Base-by-base conservation (phyloP, 768 basidiomycete genomes). In the Psilocybe cyanescens region DNA sequence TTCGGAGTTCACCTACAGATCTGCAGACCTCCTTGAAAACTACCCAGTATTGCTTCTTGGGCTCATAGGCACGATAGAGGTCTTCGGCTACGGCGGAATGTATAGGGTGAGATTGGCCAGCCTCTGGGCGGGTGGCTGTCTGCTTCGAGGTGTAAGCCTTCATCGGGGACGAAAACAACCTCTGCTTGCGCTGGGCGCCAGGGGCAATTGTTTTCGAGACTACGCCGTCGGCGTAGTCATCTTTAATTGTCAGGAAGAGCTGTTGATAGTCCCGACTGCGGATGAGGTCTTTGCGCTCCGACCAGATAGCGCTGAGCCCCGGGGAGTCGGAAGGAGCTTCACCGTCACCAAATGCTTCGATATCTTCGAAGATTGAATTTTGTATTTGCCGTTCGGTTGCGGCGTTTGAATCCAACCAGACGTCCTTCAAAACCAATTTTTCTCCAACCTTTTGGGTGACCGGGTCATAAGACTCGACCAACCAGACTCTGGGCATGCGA, bases 401-500 rank as follows among this genome's bases (percentile, higher is more conserved):
- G 9, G 57, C 57, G 9, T 16, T 24, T 29, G 19, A 24, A 7
- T 58, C 57, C 5, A 58, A 6, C 57, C 57, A 58, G 16, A 58
- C 57, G 24, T 58, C 57, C 57, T 58, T 58, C 30, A 58, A 28
- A 28, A 58, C 30, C 12, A 7, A 33, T 33, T 19, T 33, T 11
- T 24, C 31, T 9, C 28, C 30, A 7, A 16, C 57, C 11, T 49
- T 24, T 35, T 58, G 11, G 0, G 29, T 33, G 1, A 5, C 17
- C 8, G 57, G 46, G 2, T 48, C 46, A 45, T 47, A 41, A 9
- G 45, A 12, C 14, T 47, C 31, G 12, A 58, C 30, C 4, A 35
- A 8, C 57, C 57, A 58, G 6, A 58, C 46, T n/a, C 57, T 41
- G 30, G 29, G 16, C 57, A 58, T 58, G 7, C 57, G 44, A 8